Conservation (phyloP, 2,329 filamentous ascomycete genomes). For the Chaetomiaceae sp. region DNA sequence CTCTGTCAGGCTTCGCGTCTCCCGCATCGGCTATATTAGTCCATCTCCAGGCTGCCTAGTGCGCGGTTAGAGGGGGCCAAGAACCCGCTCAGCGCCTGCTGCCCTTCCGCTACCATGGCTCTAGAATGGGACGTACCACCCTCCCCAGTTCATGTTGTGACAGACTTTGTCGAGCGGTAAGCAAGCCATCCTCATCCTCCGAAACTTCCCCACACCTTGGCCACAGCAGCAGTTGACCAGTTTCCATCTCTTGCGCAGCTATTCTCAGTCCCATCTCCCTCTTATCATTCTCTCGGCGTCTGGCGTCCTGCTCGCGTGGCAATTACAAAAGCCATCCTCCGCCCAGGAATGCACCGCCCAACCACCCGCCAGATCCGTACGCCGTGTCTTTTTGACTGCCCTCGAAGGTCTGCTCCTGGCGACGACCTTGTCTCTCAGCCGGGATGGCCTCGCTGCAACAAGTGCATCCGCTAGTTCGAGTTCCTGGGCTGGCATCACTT, state of each 20-base stretch:
- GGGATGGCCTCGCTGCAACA: slow-evolving; percentile 10
- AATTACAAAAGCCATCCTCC: slow-evolving; percentile 4
- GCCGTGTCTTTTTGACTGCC: slow-evolving; percentile 1
- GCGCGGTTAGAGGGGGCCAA: neutral
- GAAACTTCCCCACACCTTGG: neutral
- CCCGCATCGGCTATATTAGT: too few relatives aligned
- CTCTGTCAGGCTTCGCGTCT: neutral
- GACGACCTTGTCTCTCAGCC: slow-evolving; percentile 9
- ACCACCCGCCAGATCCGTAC: neutral
- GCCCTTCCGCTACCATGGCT: slow-evolving; percentile 1
- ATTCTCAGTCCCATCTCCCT: slow-evolving; percentile 9
- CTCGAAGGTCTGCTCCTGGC: slow-evolving; percentile 12
- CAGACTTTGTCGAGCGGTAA: slow-evolving; percentile 9
- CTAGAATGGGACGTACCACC: slow-evolving; percentile 3
- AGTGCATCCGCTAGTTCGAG: slow-evolving; percentile 4
- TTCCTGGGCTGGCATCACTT: slow-evolving; percentile 8
- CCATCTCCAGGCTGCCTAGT: too few relatives aligned
- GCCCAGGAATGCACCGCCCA: slow-evolving; percentile 1
- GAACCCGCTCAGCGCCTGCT: slow-evolving; percentile 4
- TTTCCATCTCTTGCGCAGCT: neutral
- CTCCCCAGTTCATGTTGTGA: neutral
- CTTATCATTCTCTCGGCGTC: slow-evolving; percentile 9
- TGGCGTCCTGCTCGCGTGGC: slow-evolving; percentile 7
- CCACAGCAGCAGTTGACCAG: neutral
- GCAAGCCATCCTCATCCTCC: neutral